These are phyloP conservation scores for Cinchona pubescens DNA, from an alignment of 257 asterid genomes.

Conservation along the genomic window DNA sequence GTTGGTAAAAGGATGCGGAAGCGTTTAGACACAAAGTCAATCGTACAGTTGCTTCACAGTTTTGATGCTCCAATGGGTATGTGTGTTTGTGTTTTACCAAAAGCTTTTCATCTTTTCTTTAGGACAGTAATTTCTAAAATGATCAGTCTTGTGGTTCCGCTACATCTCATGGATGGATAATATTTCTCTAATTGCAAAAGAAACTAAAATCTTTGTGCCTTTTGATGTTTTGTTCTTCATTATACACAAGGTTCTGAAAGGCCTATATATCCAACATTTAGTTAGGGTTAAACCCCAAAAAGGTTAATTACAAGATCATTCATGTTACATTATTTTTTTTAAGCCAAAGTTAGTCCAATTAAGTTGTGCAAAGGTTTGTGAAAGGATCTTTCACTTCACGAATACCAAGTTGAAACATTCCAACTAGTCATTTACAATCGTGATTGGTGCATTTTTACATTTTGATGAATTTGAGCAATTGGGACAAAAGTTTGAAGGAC, in stretches of 20 bases:
- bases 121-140: not conserved
- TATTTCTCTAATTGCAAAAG: not conserved
- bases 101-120: constrained; percentile 6
- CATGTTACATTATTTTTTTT: not conserved
- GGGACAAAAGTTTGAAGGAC: not conserved
- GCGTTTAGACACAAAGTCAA: constrained; percentile 71
- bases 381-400: not conserved
- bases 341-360: not conserved
- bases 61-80: constrained; percentile 74
- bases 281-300: not conserved
- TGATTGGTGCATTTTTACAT: not conserved
- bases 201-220: not conserved
- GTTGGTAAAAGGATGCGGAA: constrained; percentile 60
- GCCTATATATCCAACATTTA: not conserved
- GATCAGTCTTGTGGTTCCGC: not conserved
- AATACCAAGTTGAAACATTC: not conserved
- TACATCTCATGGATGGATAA: not conserved
- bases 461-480: not conserved
- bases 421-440: not conserved
- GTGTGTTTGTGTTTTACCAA: not conserved
- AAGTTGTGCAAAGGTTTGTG: not conserved
- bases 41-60: constrained; percentile 65
- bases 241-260: not conserved
- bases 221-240: not conserved
- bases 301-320: not conserved